Evolutionary conservation across 176 grass and related monocot genomes (phyloP).

Genomic region (Leersia perrieri): DNA sequence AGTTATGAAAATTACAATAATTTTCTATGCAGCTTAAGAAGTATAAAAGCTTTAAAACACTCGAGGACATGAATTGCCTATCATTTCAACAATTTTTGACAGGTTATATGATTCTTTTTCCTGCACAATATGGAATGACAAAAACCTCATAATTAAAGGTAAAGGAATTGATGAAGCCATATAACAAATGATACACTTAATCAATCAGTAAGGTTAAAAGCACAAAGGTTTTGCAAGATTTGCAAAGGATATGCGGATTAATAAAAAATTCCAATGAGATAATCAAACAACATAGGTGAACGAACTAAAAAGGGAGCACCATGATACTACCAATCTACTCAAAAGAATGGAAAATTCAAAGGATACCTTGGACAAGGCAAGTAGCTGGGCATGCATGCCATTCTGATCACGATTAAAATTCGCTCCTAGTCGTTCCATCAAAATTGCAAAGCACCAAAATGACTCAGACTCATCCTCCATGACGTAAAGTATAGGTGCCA

Average conservation of each 20-base stretch:
- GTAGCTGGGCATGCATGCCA: constrained; percentile 97
- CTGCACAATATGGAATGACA: not conserved
- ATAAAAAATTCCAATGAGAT: constrained; percentile 13
- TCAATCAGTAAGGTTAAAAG: not conserved
- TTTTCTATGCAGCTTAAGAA: not conserved
- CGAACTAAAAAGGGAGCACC: constrained; percentile 1
- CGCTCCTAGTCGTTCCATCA: constrained; percentile 92
- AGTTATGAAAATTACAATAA: not conserved
- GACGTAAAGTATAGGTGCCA: constrained; percentile 82
- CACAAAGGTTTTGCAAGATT: not conserved
- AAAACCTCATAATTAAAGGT: not conserved
- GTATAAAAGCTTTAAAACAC: not conserved
- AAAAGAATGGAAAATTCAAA: not conserved
- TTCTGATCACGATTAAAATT: constrained; percentile 99
- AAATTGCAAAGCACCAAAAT: constrained; percentile 94
- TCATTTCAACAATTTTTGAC: not conserved
- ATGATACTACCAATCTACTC: not conserved
- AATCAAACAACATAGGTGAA: not conserved
- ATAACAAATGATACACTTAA: constrained; percentile 21
- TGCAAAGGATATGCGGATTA: not conserved
- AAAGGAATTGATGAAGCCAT: constrained; percentile 6
- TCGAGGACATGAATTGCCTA: not conserved
- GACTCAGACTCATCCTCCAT: constrained; percentile 88
- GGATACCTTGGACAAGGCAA: constrained; percentile 90
- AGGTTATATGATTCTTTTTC: not conserved